Evolutionary conservation across 164 flowering plant species (phyloP), one percentile per base, ranked within the genome.

Genomic region (Stephania japonica): DNA sequence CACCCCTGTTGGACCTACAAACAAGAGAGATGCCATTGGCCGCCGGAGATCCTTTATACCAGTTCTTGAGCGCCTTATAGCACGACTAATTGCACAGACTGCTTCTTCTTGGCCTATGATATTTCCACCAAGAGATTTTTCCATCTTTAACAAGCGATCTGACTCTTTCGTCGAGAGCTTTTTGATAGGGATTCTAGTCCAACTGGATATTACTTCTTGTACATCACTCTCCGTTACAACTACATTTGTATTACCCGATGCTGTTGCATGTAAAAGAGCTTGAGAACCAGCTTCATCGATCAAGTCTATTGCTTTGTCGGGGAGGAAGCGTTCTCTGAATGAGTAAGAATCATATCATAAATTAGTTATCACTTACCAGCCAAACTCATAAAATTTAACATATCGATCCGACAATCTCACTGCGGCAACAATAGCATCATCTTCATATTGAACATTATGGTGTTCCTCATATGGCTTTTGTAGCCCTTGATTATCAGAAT

Each of bases 211-310:
- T 27, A 76, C 23, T 3, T 77, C 56, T n/a, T 71, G 75, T 19
- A 83, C 79, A 32, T 83, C 83, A 3, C 16, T 70, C 18, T 81
- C 84, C 19, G 78, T 81, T 27, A 85, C 82, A 53, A 66, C 3
- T 1, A 71, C 71, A 9, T 70, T 44, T 41, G 42, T 8, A 18
- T 9, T 0, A 16, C n/a, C 18, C 1, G 70, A 72, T n/a, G n/a
- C n/a, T 77, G 74, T 85, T 64, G 84, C 85, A 76, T 83, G 84
- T 67, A 85, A 85, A 32, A 86, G 83, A 47, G 85, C 91, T 1
- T 87, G 82, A 72, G 91, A 86, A 74, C 91, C 93, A 65, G 90
- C 91, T 81, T 89, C 91, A 79, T 89, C 93, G 43, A 87, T 81
- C 79, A 88, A 78, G 50, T 89, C 93, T 67, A 89, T 85, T 26